Evolutionary conservation across 1,284 basidiomycete genomes (phyloP), one percentile per base, ranked within the genome.

Genomic region (Irpex sp.): DNA sequence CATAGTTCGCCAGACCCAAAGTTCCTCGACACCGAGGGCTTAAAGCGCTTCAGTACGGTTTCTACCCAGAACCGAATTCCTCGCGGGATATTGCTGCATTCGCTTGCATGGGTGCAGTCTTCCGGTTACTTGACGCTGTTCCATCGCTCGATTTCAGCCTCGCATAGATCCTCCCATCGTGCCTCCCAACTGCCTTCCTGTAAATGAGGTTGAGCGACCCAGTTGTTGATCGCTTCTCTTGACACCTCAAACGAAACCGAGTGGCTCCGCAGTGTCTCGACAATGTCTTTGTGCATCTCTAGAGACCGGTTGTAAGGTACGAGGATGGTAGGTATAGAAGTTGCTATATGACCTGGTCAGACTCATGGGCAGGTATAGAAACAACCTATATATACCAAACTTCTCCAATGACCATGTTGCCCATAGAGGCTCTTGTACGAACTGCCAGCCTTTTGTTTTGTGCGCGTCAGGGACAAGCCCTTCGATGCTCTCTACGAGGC

Each of bases 361-460:
- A 60, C 44, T 34, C 57, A 5, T 49, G 37, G 47, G 26, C 38
- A 11, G 34, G 49, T 26, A 26, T 48, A 51, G 58, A 15, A 34
- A 40, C 8, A 21, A 36, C 11, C 56, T 26, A 11, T 36, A 69
- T 82, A 49, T 67, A 89, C 91, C 89, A 64, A 93, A 92, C 73
- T 83, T 87, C 68, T 90, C 87, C 31, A 93, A 74, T 1, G 91
- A 79, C 91, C 92, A 93, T 9, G 91, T 92, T 31, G 83, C 77
- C 91, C 91, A 93, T 52, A 93, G 76, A 0, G 88, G 85, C 64
- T 92, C 88, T 64, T 85, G 78, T 1, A 85, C 86, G 85, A 88
- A 92, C 66, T 78, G 76, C 77, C 83, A 85, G 0, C 91, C 91
- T 71, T 89, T 92, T 13, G 77, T 75, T 71, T 83, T 88, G 68